Evolutionary conservation across 768 basidiomycete species (phyloP), one percentile per base, ranked within the genome.

Genomic region (Boletus speciosus): DNA sequence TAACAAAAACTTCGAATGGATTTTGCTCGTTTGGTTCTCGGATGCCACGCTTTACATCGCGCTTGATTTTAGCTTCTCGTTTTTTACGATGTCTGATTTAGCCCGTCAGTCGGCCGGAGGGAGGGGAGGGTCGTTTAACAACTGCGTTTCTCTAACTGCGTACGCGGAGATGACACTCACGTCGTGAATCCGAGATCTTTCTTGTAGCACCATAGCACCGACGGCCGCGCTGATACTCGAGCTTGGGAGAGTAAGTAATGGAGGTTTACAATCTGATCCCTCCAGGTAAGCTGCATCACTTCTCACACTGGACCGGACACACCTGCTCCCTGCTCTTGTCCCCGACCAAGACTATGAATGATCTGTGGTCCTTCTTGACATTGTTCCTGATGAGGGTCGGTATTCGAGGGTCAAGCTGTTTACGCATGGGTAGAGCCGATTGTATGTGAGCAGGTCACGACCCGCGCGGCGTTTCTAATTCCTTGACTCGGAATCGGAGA

Each of bases 151-250:
- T 36, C 37, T 3, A 9, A 14, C 21, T 12, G 3, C 2, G 11
- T 19, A 11, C 27, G n/a, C 1, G 11, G 34, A 48, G 25, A 50
- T 49, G 19, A 10, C 25, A 75, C 84, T 60, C 61, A 88, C 91
- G 83, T 94, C 9, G 93, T 94, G 66, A 99, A 99, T 0, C 95
- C 96, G 0, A 99, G 78, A 37, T 98, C 95, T 68, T 98, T 98
- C 75, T 97, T 98, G 79, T 99, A 99, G 63, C 94, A 97, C 97
- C 97, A 99, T 56, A 98, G 74, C 2, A 97, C 94, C 7, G 88
- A 91, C 2, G 93, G 93, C 15, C 93, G 79, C 5, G 92, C 88
- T 21, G 91, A 93, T 2, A 93, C 85, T 50, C 89, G 81, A 14
- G 90, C 89, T 76, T 98, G 95, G 0, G 93, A 93, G 16, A 99